Evolutionary conservation across 1,139 yeast species (phyloP).

Genomic region (Sugiyamaella xylanicola): DNA sequence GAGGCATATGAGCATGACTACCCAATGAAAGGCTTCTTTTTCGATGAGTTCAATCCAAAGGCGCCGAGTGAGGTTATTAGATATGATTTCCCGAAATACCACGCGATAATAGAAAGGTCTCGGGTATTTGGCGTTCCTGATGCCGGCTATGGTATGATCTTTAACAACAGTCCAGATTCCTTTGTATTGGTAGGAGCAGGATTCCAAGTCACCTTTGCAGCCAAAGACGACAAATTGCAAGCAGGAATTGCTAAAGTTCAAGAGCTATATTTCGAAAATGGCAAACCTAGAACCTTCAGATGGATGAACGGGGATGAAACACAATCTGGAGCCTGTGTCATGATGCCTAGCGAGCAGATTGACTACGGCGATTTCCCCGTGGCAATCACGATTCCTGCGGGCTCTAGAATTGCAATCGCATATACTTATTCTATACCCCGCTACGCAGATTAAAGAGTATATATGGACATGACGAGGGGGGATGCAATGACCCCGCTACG

Average conservation of each 20-base stretch:
- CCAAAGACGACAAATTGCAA: constrained; percentile 2
- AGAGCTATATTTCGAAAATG: constrained; percentile 15
- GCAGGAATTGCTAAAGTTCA: constrained; percentile 19
- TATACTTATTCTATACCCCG: constrained; percentile 13
- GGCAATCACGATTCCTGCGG: constrained; percentile 24
- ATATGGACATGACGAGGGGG: no score
- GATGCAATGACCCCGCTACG: no score
- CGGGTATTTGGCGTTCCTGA: constrained; percentile 22
- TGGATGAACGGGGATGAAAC: constrained; percentile 25
- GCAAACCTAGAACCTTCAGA: constrained; percentile 18
- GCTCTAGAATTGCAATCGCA: constrained; percentile 19
- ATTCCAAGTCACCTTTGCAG: constrained; percentile 14
- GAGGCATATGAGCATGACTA: constrained; percentile 10
- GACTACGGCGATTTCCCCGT: constrained; percentile 24
- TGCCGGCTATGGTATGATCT: constrained; percentile 22
- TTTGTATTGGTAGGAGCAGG: constrained; percentile 23
- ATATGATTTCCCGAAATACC: not conserved
- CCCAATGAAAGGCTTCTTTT: constrained; percentile 19
- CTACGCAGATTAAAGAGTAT: not conserved
- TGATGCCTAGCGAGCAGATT: constrained; percentile 25
- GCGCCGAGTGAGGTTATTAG: not conserved
- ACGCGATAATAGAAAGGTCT: constrained; percentile 14
- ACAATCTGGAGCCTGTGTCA: constrained; percentile 19
- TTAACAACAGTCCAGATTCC: constrained; percentile 6
- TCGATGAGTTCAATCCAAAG: constrained; percentile 2